Base-by-base conservation (phyloP, 768 basidiomycete genomes). In the Lentinula guzmanii region DNA sequence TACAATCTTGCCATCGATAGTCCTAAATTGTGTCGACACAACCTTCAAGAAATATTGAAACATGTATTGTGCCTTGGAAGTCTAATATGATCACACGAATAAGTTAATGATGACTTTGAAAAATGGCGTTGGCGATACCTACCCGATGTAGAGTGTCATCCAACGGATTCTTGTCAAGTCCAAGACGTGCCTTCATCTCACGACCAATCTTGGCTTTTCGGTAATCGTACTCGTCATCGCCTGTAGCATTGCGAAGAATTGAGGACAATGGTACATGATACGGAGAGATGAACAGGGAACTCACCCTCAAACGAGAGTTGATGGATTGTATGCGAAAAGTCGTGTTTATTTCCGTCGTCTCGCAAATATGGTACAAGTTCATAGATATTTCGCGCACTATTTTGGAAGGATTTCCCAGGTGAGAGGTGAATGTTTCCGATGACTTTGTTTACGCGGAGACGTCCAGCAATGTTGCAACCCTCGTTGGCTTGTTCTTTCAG, bases 41-140 rank as follows among this genome's bases (percentile, higher is more conserved):
- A 99, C 96, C 75, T 99, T 99, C 69, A 99, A 81, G 86, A 98
- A 98, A 75, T 98, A 96, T 70, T 98, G 94, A 83, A 94, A 97
- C 93, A 97, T 95, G 72, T 93, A 96, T 66, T 93, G 84, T 28
- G 87, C 74, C 69, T 90, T 90, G 65, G 74, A 77, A 1, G 93
- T 94, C 89, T 91, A 61, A 1, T 11, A 46, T 16, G 6, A 5
- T 11, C 5, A 37, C 34, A 5, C 31, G 15, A 24, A 41, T 39
- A 21, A 33, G 35, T n/a, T 13, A 41, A 35, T 37, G 18, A 65
- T 48, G 41, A 62, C 52, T 34, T 10, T 21, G 11, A 16, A 15
- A 50, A 34, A 50, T 34, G 43, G 43, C 24, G 4, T 52, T 35
- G 43, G 52, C 8, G 53, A 13, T 11, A 74, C 80, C 24, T 65